Conservation (phyloP, 306 rosid genomes). For the Vigna mungo region DNA sequence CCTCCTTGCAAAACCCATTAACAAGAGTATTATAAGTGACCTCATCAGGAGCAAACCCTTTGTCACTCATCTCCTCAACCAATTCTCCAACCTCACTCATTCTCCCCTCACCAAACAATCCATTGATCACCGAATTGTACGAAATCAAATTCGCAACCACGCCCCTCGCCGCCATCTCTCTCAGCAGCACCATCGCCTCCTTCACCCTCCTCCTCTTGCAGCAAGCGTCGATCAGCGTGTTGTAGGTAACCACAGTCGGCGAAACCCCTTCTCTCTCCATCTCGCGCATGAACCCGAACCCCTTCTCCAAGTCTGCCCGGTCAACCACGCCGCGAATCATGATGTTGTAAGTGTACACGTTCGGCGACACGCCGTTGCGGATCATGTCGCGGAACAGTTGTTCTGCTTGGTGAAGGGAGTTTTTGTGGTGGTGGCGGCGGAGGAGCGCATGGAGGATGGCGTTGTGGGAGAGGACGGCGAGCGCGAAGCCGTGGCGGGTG, state of each 20-base stretch:
- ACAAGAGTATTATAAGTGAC: constrained; percentile 83
- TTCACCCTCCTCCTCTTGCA: constrained; percentile 62
- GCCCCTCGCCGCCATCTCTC: constrained; percentile 60
- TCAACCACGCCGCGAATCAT: constrained; percentile 73
- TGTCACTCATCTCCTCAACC: constrained; percentile 67
- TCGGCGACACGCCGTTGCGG: constrained; percentile 67
- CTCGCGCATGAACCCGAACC: constrained; percentile 53
- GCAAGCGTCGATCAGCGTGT: constrained; percentile 70
- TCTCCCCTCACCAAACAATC: constrained; percentile 72
- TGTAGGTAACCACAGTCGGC: constrained; percentile 78
- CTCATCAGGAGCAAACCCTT: constrained; percentile 69
- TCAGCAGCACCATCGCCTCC: constrained; percentile 63
- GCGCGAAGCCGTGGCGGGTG: constrained; percentile 67
- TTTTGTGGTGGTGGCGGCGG: constrained; percentile 17
- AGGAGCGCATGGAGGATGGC: constrained; percentile 64
- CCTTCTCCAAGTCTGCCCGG: constrained; percentile 62
- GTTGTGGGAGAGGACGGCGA: constrained; percentile 71
- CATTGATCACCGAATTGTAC: constrained; percentile 78
- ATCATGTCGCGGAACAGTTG: constrained; percentile 67
- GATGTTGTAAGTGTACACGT: constrained; percentile 76
- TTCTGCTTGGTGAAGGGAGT: constrained; percentile 40
- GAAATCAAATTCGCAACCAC: constrained; percentile 81
- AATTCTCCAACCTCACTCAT: constrained; percentile 60
- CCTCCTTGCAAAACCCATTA: constrained; percentile 79
- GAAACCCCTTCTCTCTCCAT: constrained; percentile 79